phyloP scores from a whole-genome alignment of 2,329 filamentous ascomycete genomes.

The Talaromyces marneffei region DNA sequence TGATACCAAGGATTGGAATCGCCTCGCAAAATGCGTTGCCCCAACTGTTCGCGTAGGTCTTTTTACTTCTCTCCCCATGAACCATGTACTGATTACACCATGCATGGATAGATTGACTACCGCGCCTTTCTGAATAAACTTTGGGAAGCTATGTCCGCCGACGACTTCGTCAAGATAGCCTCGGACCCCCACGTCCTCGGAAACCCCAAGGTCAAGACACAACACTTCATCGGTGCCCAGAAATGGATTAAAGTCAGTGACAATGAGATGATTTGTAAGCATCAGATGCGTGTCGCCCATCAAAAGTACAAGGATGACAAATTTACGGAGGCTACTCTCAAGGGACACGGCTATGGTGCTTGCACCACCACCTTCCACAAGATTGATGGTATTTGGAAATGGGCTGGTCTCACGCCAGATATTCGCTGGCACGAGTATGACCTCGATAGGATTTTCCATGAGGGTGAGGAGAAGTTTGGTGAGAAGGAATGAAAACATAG shows the following conservation, averaged over 20 bases:
- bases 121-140: background rate
- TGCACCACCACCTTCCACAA: constrained; percentile 26
- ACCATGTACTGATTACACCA: background rate
- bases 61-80: background rate
- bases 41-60: constrained; percentile 6
- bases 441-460: background rate
- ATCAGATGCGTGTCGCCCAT: constrained; percentile 47
- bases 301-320: constrained; percentile 51
- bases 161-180: background rate
- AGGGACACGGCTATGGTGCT: constrained; percentile 50
- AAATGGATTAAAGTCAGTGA: constrained; percentile 23
- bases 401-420: constrained; percentile 24
- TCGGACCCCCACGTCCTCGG: constrained; percentile 15
- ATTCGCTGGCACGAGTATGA: constrained; percentile 25
- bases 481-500: background rate
- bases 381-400: constrained; percentile 28
- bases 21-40: constrained; percentile 8
- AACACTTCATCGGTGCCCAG: constrained; percentile 18
- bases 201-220: constrained; percentile 16
- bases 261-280: constrained; percentile 23
- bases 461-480: background rate
- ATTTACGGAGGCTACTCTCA: constrained; percentile 44
- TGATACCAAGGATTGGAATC: constrained; percentile 13
- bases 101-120: constrained; percentile 8
- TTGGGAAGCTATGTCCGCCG: constrained; percentile 15